Conservation (phyloP, 1,139 yeast species). For the Candida sp. region DNA sequence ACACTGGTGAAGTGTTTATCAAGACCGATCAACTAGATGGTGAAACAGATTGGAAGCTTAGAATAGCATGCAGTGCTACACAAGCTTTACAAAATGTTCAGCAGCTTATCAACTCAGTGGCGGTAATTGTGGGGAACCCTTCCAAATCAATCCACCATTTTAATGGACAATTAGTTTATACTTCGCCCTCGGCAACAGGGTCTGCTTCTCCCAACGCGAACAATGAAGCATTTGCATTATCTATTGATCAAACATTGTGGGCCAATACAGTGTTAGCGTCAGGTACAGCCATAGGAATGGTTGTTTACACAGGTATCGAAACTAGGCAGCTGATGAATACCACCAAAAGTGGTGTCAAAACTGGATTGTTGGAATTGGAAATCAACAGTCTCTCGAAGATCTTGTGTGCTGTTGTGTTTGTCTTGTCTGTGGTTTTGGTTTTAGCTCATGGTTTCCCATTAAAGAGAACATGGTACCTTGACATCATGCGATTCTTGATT, state of each 20-base stretch:
- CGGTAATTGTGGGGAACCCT: conserved; percentile 76
- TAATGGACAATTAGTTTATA: conserved; percentile 67
- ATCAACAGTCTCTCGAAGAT: conserved; percentile 89
- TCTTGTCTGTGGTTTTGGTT: conserved; percentile 78
- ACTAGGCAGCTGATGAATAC: conserved; percentile 97
- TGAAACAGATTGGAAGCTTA: conserved; percentile 98
- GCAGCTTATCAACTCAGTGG: conserved; percentile 42
- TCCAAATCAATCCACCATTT: conserved; percentile 83
- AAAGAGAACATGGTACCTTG: conserved; percentile 78
- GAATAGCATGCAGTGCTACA: conserved; percentile 76
- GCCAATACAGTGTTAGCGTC: conserved; percentile 97
- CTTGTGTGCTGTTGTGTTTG: conserved; percentile 83
- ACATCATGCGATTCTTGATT: conserved; percentile 87
- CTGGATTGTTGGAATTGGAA: conserved; percentile 89
- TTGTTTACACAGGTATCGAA: conserved; percentile 89
- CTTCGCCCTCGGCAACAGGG: conserved; percentile 27
- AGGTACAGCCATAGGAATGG: conserved; percentile 87
- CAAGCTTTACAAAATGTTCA: conserved; percentile 54
- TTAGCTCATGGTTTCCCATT: conserved; percentile 76
- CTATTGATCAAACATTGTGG: conserved; percentile 95
- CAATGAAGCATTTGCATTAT: conserved; percentile 65
- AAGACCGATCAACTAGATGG: conserved; percentile 99
- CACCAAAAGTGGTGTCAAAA: conserved; percentile 86
- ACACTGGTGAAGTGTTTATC: conserved; percentile 87
- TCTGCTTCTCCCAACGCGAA: conserved; percentile 19